Base-by-base conservation (phyloP, 352 stramenopile species). In the Thraustotheca clavata region DNA sequence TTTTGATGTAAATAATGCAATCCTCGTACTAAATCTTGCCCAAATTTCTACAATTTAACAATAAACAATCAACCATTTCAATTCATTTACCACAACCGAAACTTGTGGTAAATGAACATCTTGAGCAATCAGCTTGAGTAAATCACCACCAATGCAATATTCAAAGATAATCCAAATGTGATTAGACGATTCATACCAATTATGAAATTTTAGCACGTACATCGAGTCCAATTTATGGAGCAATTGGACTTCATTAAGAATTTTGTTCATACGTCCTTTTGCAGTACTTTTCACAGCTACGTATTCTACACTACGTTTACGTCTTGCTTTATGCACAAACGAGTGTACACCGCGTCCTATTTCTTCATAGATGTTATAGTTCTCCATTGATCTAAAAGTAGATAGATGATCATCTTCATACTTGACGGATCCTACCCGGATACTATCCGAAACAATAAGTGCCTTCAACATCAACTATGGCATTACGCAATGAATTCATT, bases 151-250 rank as follows among this genome's bases (percentile, higher is more conserved):
- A 55, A 96, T 96, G 60, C 89, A 97, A 73, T 89, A 97, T 76
- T 98, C 91, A 27, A 97, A 79, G 67, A 98, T 97, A 62, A 98
- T 76, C 90, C 90, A 98, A 38, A 98, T 93, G 77, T 97, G 94
- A 75, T 98, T 96, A 60, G 88, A 77, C 55, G 90, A 97, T 75
- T 98, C 91, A 77, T 98, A 98, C 91, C 91, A 98, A 71, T 97
- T 94, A 77, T 87, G 91, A 69, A 98, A 98, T 72, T 88, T 91
- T 61, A 97, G 73, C 41, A 96, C 82, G 68, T 95, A 77, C 27
- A 73, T 84, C 59, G 83, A 93, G 34, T 89, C 70, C 5, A 96
- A 74, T 49, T 87, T 88, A 73, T 96, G 85, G 63, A 96, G 76
- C 67, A 96, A 78, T 63, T 91, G 86, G 35, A 94, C 85, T 43